These are phyloP conservation scores for Endocarpon pusillum DNA, from an alignment of 495 filamentous ascomycete genomes.

Conservation along the genomic window DNA sequence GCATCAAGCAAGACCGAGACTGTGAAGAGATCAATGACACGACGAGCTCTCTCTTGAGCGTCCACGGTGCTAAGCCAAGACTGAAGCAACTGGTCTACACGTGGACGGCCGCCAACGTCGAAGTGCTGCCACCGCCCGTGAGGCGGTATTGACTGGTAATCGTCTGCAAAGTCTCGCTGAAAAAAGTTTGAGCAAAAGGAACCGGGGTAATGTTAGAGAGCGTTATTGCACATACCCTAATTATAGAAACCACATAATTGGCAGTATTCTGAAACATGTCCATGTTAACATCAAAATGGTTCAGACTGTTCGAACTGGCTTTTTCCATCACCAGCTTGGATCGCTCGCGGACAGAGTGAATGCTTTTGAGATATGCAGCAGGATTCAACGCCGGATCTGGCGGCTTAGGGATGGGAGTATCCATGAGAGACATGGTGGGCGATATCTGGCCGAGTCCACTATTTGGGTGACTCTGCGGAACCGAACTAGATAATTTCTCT, in stretches of 20 bases:
- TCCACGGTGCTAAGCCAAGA: constrained; percentile 46
- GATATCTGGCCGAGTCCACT: no score
- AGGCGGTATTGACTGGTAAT: constrained; percentile 64
- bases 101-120: constrained; percentile 46
- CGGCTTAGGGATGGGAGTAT: constrained; percentile 61
- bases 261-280: constrained; percentile 74
- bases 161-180: constrained; percentile 75
- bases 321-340: constrained; percentile 54
- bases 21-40: constrained; percentile 49
- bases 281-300: constrained; percentile 87
- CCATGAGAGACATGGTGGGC: constrained; percentile 25
- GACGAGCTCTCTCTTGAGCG: constrained; percentile 42
- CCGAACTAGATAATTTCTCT: constrained; percentile 37
- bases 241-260: constrained; percentile 85
- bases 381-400: constrained; percentile 87
- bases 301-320: constrained; percentile 61
- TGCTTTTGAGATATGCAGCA: constrained; percentile 78
- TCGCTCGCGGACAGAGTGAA: constrained; percentile 74
- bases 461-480: constrained; percentile 25
- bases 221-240: constrained; percentile 50
- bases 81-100: constrained; percentile 47
- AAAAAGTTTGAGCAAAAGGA: constrained; percentile 8
- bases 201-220: neutral
- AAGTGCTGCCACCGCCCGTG: constrained; percentile 62
- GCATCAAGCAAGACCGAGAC: constrained; percentile 54